Base-by-base conservation (phyloP, 345 rosid genomes). In the Laguncularia racemosa region DNA sequence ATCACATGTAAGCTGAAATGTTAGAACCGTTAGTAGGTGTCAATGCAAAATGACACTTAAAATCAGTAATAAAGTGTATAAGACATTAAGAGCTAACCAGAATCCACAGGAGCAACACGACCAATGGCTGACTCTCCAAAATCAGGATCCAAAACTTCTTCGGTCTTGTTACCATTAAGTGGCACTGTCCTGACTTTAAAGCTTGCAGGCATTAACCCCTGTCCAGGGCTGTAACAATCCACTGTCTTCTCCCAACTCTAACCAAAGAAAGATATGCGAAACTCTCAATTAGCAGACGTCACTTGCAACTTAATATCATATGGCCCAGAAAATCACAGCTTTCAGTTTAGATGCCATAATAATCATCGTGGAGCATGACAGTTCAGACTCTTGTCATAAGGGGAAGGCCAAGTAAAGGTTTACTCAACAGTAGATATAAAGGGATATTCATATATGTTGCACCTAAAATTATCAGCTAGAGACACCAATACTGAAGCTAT, bases 231-330 rank as follows among this genome's bases (percentile, higher is more conserved):
- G 72, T 85, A 89, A 67, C 95, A 89, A 71, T 89, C 96, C 57
- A 89, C 96, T 0, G 96, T 89, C 74, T 84, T 89, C 83, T 89
- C 96, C 96, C 96, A 89, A 58, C 96, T 89, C 96, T 89, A 49
- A 6, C 51, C 45, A 7, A 33, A 33, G 40, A 33, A 33, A 33
- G 40, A 33, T 6, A 33, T 9, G 11, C 44, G 43, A 70, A 56
- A 28, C 43, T 52, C 69, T 61, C 33, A 11, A 16, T 47, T 19
- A 20, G 28, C 43, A 8, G 26, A 4, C 60, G 13, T 16, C 38
- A 33, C 9, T 33, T 6, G 40, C 40, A 33, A 33, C 40, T 33
- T 33, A 33, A 33, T 33, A 9, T 33, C 40, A 33, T 33, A 2
- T 33, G 11, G 9, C 9, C 10, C 4, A 33, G 40, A 33, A 33